Evolutionary conservation across 495 filamentous ascomycete species (phyloP).

Genomic region (Annulohypoxylon maeteangense): DNA sequence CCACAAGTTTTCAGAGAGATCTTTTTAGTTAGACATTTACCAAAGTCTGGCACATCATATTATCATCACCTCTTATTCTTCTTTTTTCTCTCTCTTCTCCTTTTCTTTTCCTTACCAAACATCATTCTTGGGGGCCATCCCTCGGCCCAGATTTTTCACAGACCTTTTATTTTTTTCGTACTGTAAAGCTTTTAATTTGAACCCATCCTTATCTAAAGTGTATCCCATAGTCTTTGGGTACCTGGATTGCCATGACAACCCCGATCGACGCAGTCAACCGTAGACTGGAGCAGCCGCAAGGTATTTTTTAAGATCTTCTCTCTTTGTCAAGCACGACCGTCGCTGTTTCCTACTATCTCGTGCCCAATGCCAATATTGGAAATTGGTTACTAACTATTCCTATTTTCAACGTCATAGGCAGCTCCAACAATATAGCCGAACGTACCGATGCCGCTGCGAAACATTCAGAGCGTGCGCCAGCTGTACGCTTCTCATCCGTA

Average conservation of each 20-base stretch:
- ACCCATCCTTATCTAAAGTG: constrained; percentile 14
- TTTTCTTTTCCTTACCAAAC: constrained; percentile 29
- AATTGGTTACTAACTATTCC: constrained; percentile 27
- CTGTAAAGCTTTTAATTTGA: constrained; percentile 16
- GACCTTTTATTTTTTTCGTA: constrained; percentile 6
- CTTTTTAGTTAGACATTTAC: constrained; percentile 43
- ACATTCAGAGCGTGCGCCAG: constrained; percentile 52
- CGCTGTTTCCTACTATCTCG: not conserved
- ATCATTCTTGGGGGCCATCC: constrained; percentile 36
- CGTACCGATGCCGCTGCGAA: constrained; percentile 41
- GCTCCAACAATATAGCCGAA: constrained; percentile 39
- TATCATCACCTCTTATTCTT: constrained; percentile 45
- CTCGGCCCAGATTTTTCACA: constrained; percentile 36
- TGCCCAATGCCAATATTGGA: constrained; percentile 7
- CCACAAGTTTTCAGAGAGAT: constrained; percentile 38
- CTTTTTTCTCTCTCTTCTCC: constrained; percentile 31
- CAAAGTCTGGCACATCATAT: constrained; percentile 39
- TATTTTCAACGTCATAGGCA: constrained; percentile 36
- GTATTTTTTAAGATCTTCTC: constrained; percentile 25
- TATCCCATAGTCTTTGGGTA: constrained; percentile 12
- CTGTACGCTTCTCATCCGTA: constrained; percentile 81
- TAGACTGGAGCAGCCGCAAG: constrained; percentile 38
- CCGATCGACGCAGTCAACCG: constrained; percentile 32
- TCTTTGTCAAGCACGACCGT: constrained; percentile 4
- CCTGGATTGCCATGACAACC: constrained; percentile 43